phyloP scores from a whole-genome alignment of 345 rosid species.

The Gossypium herbaceum region DNA sequence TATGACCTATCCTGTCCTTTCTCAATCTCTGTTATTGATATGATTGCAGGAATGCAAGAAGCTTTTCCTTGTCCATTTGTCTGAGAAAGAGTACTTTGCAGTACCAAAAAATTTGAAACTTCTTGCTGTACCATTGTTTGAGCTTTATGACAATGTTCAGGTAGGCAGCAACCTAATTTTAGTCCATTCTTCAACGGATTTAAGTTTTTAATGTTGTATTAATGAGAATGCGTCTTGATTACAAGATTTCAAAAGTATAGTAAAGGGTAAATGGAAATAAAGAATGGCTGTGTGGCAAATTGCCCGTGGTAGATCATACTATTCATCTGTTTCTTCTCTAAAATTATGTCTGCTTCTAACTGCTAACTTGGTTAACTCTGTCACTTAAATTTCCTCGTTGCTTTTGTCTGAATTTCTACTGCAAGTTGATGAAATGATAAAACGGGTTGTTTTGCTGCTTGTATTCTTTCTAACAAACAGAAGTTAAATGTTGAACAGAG shows the following conservation, averaged over 20 bases:
- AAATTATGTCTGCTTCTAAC: not conserved
- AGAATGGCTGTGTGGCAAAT: not conserved
- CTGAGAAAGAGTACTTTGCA: constrained; percentile 94
- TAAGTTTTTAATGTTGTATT: not conserved
- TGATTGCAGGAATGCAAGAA: constrained; percentile 93
- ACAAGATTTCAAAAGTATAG: not conserved
- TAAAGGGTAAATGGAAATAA: not conserved
- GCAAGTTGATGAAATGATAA: not conserved
- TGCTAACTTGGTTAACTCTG: too few species aligned
- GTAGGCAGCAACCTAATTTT: constrained; percentile 26
- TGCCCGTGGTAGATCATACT: too few species aligned
- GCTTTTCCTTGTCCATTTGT: constrained; percentile 82
- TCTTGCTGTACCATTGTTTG: constrained; percentile 93
- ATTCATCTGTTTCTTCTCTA: too few species aligned
- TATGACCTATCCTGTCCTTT: constrained; percentile 12
- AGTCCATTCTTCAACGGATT: not conserved
- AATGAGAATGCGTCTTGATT: not conserved
- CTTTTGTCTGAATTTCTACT: too few species aligned
- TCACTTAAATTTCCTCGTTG: too few species aligned
- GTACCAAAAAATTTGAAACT: constrained; percentile 96
- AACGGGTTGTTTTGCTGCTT: not conserved
- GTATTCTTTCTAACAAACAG: not conserved
- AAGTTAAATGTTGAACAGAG: constrained; percentile 43
- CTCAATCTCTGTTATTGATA: not conserved
- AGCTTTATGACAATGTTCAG: constrained; percentile 93